Evolutionary conservation across 129 eudicot species (phyloP).

Genomic region (Flaveria robusta): DNA sequence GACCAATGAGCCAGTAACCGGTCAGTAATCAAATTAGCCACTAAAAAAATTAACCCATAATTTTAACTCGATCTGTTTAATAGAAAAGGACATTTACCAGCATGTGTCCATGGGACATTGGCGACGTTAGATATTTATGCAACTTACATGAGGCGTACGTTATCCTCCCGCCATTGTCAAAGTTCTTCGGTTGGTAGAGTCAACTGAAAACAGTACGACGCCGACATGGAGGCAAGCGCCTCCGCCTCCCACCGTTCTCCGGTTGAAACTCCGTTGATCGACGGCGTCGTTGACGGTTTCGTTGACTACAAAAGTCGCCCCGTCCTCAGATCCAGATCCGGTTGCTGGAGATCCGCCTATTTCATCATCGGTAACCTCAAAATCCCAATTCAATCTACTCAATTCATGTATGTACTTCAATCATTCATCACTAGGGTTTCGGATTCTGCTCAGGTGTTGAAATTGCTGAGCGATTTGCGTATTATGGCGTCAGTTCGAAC

Average conservation of each 20-base stretch:
- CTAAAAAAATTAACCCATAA: too few species aligned
- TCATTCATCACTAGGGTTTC: background rate
- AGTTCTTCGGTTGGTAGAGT: conserved; percentile 15
- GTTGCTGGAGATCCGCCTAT: conserved; percentile 66
- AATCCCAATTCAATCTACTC: background rate
- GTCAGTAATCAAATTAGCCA: too few species aligned
- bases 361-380: conserved; percentile 47
- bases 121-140: too few species aligned
- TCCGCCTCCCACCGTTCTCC: conserved; percentile 17
- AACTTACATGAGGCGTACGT: background rate
- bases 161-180: conserved; percentile 30
- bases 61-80: too few species aligned
- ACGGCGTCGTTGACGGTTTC: conserved; percentile 55
- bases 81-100: too few species aligned
- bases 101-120: too few species aligned
- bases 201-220: background rate
- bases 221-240: conserved; percentile 34
- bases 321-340: conserved; percentile 56
- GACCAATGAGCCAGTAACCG: too few species aligned
- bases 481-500: conserved; percentile 51
- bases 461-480: conserved; percentile 57
- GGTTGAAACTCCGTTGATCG: conserved; percentile 42
- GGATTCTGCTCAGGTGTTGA: conserved; percentile 42
- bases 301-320: conserved; percentile 63
- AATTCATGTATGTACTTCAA: background rate